Evolutionary conservation across 1,139 yeast species (phyloP), one percentile per base, ranked within the genome.

Genomic region (Kazachstania sp.): DNA sequence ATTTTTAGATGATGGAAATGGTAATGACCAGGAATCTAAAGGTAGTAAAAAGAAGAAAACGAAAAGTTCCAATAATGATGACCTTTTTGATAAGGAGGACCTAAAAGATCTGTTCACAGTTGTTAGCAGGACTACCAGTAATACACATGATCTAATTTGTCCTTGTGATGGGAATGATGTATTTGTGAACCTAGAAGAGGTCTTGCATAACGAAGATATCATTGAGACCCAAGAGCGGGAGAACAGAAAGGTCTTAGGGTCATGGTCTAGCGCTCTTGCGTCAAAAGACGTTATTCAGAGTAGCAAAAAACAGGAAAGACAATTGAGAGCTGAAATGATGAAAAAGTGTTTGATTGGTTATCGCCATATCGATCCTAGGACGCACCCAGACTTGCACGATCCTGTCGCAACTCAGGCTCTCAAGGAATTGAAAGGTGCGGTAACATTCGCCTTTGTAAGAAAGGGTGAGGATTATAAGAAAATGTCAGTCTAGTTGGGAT

Each of bases 91-190:
- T 45, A 66, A 71, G 45, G 74, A 72, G 9, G 96, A 86, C 55
- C 69, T 92, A 54, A 79, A 76, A 51, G 94, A 87, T 60, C 69
- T 92, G 47, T 90, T 92, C 62, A 77, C 82, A 1, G 64, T 88
- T 2, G 68, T 74, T 45, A 63, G 59, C 2, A 67, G 71, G 2
- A 77, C 86, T 0, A 63, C 56, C 12, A 81, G 87, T 51, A 83
- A 85, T 56, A 92, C 97, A 0, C 97, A 92, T 66, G 95, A 85
- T 57, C 66, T 88, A 52, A 73, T 88, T 44, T 88, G 97, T 64
- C 59, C 64, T 0, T 88, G 97, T 63, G 68, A 61, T 19, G 67
- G 66, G 4, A 58, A 58, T 6, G 59, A 52, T 9, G 50, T 53
- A 16, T 47, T 45, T 5, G 53, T 54, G 8, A 54, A 47, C 15